A percentile compares a stretch with the other conserved stretches of the same genome.
phyloP scores from a whole-genome alignment of 2,329 filamentous ascomycete genomes.

The Helotiales sp. region DNA sequence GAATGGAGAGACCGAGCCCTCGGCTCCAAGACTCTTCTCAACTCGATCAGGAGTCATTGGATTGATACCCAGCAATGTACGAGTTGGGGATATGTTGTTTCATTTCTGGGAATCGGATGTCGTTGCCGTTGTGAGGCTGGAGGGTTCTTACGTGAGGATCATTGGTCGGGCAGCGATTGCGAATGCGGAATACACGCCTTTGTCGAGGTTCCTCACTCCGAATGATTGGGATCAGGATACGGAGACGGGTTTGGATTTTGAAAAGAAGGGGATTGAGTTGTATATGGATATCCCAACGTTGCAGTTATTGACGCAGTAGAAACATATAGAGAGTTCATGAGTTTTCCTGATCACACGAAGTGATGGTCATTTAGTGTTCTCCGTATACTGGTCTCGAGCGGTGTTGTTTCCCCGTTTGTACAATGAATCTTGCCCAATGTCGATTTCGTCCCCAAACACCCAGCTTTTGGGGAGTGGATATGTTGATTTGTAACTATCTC shows the following conservation, averaged over 20 bases:
- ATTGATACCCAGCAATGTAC: conserved; percentile 11
- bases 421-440: too few species aligned
- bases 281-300: conserved; percentile 1
- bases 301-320: conserved; percentile 3
- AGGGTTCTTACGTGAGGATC: not conserved
- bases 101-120: conserved; percentile 18
- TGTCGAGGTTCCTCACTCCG: conserved; percentile 7
- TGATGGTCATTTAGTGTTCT: too few species aligned
- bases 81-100: conserved; percentile 12
- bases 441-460: too few species aligned
- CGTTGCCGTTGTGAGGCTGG: conserved; percentile 13
- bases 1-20: not conserved
- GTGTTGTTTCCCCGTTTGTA: too few species aligned
- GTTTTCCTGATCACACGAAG: too few species aligned
- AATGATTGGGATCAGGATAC: not conserved
- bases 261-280: conserved; percentile 4
- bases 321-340: too few species aligned
- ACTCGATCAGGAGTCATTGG: conserved; percentile 13
- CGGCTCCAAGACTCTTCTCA: conserved; percentile 7
- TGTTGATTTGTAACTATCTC: too few species aligned
- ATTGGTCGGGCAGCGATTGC: conserved; percentile 13
- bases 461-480: too few species aligned
- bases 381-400: too few species aligned
- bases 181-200: not conserved
- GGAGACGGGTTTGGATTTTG: not conserved